phyloP scores from a whole-genome alignment of 345 rosid species.

The Kernera saxatilis region DNA sequence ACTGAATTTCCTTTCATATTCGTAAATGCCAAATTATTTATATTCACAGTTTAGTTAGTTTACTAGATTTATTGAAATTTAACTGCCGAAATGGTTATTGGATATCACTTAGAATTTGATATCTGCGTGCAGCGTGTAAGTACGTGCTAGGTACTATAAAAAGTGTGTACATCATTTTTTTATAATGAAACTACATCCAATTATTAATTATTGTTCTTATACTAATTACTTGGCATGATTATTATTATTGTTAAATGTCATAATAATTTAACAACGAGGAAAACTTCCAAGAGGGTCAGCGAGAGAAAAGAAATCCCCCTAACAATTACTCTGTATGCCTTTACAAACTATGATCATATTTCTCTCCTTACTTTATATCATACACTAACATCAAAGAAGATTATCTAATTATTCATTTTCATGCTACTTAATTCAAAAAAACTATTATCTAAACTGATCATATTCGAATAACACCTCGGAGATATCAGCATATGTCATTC shows the following conservation, averaged over 20 bases:
- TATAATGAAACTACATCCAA: neutral
- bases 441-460: neutral
- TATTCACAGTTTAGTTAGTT: neutral
- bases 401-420: neutral
- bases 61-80: neutral
- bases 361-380: neutral
- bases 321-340: neutral
- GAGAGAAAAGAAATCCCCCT: neutral
- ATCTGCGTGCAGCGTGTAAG: neutral
- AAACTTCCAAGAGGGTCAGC: neutral
- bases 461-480: neutral
- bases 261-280: neutral
- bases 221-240: neutral
- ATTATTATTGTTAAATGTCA: neutral
- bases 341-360: conserved; percentile 1
- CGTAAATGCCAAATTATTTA: conserved; percentile 12
- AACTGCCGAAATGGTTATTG: neutral
- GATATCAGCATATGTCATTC: neutral
- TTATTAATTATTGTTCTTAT: neutral
- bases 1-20: neutral
- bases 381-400: conserved; percentile 5
- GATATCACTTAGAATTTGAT: neutral
- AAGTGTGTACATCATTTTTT: neutral
- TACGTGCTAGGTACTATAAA: neutral
- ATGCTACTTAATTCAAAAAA: conserved; percentile 7